A percentile compares a stretch with the other conserved stretches of the same genome.
These are phyloP conservation scores for Fomitopsis pulvina DNA, from an alignment of 768 basidiomycete genomes.

Conservation along the genomic window DNA sequence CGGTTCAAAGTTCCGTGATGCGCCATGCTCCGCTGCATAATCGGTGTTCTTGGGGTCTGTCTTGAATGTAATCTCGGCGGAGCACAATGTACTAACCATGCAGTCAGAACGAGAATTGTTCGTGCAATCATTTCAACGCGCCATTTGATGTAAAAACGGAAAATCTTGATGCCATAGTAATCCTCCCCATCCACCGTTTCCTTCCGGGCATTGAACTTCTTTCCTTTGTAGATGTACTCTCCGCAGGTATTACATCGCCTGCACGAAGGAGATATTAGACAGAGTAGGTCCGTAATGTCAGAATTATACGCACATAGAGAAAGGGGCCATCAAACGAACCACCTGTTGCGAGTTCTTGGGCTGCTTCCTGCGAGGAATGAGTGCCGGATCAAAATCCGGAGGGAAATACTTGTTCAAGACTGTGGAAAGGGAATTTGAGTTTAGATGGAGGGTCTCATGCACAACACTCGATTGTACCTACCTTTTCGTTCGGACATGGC, in stretches of 20 bases:
- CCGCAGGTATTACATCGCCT: conserved; percentile 95
- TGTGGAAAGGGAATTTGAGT: conserved; percentile 25
- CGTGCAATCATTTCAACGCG: conserved; percentile 34
- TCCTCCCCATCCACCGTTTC: conserved; percentile 97
- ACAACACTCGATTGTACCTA: conserved; percentile 16
- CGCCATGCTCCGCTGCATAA: conserved; percentile 91
- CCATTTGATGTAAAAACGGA: conserved; percentile 92
- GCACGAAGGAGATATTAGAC: conserved; percentile 5
- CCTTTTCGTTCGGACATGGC: conserved; percentile 85
- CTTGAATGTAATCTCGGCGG: conserved; percentile 98
- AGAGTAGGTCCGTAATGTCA: not conserved
- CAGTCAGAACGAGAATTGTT: not conserved
- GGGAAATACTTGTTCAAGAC: conserved; percentile 96
- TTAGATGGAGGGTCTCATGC: not conserved
- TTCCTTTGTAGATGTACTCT: conserved; percentile 98
- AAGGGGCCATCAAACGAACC: conserved; percentile 98
- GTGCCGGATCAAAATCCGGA: conserved; percentile 96
- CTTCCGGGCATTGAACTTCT: conserved; percentile 99
- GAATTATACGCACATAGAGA: conserved; percentile 72
- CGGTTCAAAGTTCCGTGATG: conserved; percentile 95
- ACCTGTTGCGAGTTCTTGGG: conserved; percentile 96
- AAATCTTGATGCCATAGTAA: conserved; percentile 97
- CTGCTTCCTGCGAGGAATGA: conserved; percentile 86
- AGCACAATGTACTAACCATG: conserved; percentile 74
- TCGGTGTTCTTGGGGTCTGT: conserved; percentile 98